phyloP scores from a whole-genome alignment of 768 basidiomycete genomes.

The Mycena vulgaris region DNA sequence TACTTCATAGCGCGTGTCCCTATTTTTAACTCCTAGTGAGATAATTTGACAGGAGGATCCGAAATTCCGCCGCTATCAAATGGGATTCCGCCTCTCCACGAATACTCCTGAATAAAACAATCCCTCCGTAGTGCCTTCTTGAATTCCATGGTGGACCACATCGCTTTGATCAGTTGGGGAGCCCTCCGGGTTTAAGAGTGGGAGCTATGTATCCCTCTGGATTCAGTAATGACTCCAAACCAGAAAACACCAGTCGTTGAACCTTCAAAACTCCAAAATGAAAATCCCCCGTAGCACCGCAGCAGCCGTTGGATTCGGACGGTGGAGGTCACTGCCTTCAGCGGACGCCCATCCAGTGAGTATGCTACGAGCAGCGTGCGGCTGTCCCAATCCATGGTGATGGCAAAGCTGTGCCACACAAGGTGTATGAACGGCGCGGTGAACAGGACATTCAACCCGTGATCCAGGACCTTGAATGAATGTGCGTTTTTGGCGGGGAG shows the following conservation, averaged over 20 bases:
- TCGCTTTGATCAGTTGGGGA: conserved; percentile 63
- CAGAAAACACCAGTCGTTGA: conserved; percentile 17
- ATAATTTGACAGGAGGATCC: too few relatives aligned
- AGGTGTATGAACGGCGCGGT: conserved; percentile 57
- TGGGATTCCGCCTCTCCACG: too few relatives aligned
- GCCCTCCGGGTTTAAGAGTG: too few relatives aligned
- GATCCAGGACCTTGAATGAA: conserved; percentile 70
- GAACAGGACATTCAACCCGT: conserved; percentile 67
- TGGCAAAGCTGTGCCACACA: conserved; percentile 75
- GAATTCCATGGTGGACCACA: conserved; percentile 72
- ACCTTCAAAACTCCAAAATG: conserved; percentile 76
- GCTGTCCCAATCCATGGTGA: too few relatives aligned
- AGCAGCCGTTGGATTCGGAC: conserved; percentile 57
- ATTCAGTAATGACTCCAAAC: conserved; percentile 53
- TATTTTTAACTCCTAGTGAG: too few relatives aligned
- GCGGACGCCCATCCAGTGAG: conserved; percentile 57
- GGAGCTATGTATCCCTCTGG: too few relatives aligned
- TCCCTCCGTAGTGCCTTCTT: too few relatives aligned
- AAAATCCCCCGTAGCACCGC: conserved; percentile 69
- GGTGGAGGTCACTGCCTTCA: conserved; percentile 61
- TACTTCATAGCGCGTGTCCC: too few relatives aligned
- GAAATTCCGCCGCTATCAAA: too few relatives aligned
- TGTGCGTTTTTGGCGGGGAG: conserved; percentile 61
- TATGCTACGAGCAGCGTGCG: conserved; percentile 70
- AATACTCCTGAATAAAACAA: too few relatives aligned